These are phyloP conservation scores for Piper longum DNA, from an alignment of 164 flowering plant genomes.

Conservation along the genomic window DNA sequence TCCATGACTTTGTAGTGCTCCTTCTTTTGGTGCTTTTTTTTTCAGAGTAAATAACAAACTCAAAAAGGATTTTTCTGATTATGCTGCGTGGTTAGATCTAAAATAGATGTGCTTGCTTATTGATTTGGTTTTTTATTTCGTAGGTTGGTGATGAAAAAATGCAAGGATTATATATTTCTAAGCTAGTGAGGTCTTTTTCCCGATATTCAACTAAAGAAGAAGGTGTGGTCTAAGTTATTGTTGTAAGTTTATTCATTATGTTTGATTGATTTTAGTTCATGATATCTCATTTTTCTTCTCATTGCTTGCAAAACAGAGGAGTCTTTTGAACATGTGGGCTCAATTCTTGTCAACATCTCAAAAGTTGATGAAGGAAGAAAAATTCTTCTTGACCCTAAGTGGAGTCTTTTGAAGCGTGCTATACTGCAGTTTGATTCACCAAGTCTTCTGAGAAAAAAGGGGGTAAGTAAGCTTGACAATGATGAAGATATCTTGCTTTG, in stretches of 20 bases:
- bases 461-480: no score
- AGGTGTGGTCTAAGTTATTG: constrained; percentile 16
- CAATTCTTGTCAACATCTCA: constrained; percentile 80
- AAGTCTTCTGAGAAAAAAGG: constrained; percentile 61
- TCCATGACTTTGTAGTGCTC: no score
- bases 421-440: constrained; percentile 76
- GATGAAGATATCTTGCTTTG: not conserved
- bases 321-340: constrained; percentile 86
- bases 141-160: constrained; percentile 77
- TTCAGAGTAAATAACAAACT: no score
- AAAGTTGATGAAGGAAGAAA: constrained; percentile 62
- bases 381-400: constrained; percentile 61
- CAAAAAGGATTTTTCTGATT: no score
- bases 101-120: no score
- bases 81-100: no score
- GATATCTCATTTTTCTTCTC: constrained; percentile 3
- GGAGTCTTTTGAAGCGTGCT: constrained; percentile 75
- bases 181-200: constrained; percentile 93
- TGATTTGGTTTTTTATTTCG: not conserved
- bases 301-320: constrained; percentile 40
- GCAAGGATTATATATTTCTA: constrained; percentile 74
- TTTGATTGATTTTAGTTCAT: not conserved
- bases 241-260: no score
- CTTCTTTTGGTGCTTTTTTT: no score
- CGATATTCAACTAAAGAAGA: constrained; percentile 41